These are phyloP conservation scores for Epichloe scottii DNA, from an alignment of 2,329 filamentous ascomycete species.

Conservation along the genomic window DNA sequence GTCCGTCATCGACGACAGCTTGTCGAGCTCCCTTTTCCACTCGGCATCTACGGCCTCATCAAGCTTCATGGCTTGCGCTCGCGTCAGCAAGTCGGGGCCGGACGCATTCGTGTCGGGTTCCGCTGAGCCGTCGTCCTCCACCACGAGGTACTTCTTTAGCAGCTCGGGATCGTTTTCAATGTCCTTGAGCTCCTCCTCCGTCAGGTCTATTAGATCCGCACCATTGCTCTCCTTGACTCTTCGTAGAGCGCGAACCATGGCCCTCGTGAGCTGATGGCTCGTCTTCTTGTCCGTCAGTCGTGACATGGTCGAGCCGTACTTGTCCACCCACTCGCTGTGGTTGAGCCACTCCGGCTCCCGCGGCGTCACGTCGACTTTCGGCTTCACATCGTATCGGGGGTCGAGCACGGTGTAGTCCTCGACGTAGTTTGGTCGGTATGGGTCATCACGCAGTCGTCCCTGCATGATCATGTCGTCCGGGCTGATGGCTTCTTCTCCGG, in stretches of 20 bases:
- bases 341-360: constrained; percentile 45
- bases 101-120: constrained; percentile 13
- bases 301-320: constrained; percentile 39
- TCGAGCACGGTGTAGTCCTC: constrained; percentile 73
- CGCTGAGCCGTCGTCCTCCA: constrained; percentile 16
- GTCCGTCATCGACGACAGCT: constrained; percentile 18
- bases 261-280: constrained; percentile 28
- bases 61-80: constrained; percentile 24
- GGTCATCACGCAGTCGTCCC: constrained; percentile 58
- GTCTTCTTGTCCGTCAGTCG: constrained; percentile 29
- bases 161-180: constrained; percentile 28
- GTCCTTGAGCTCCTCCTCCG: constrained; percentile 33
- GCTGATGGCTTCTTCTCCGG: constrained; percentile 66
- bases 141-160: constrained; percentile 24
- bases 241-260: constrained; percentile 29
- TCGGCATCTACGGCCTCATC: constrained; percentile 23
- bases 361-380: constrained; percentile 34
- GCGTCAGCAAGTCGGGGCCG: constrained; percentile 18
- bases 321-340: constrained; percentile 44
- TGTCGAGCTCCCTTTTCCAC: constrained; percentile 26
- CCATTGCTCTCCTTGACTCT: constrained; percentile 29
- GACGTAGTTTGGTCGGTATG: constrained; percentile 60
- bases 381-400: constrained; percentile 64
- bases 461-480: constrained; percentile 62
- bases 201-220: constrained; percentile 34